Evolutionary conservation across 1,284 basidiomycete species (phyloP).

Genomic region (Pseudozyma tsukubaensis): DNA sequence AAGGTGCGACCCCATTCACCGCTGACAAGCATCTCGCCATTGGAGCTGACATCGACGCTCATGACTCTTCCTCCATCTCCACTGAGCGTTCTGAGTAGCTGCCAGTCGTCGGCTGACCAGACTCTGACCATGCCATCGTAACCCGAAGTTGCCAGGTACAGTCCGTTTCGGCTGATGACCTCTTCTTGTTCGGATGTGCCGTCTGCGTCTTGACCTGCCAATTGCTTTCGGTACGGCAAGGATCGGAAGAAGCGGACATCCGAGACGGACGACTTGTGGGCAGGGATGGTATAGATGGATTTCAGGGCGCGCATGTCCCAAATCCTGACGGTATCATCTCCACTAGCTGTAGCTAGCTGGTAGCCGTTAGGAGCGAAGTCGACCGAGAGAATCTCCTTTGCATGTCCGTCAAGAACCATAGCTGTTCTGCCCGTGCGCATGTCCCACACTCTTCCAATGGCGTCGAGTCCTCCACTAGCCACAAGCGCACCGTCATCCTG

Average conservation of each 20-base stretch:
- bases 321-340: slow-evolving; percentile 96
- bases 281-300: slow-evolving; percentile 94
- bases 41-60: slow-evolving; percentile 83
- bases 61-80: slow-evolving; percentile 98
- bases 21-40: slow-evolving; percentile 54
- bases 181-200: slow-evolving; percentile 64
- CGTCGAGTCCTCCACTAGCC: slow-evolving; percentile 94
- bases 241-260: slow-evolving; percentile 91
- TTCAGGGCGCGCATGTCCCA: slow-evolving; percentile 96
- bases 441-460: slow-evolving; percentile 97
- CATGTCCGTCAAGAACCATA: slow-evolving; percentile 98
- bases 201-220: not conserved
- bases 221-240: slow-evolving; percentile 14
- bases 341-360: slow-evolving; percentile 94
- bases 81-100: slow-evolving; percentile 84
- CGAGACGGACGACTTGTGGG: slow-evolving; percentile 91
- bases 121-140: slow-evolving; percentile 95
- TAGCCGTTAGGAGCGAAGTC: slow-evolving; percentile 96
- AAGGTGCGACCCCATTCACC: slow-evolving; percentile 61
- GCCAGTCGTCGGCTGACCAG: slow-evolving; percentile 99
- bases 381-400: slow-evolving; percentile 89
- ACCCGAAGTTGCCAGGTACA: slow-evolving; percentile 91
- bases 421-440: slow-evolving; percentile 91
- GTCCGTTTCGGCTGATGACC: slow-evolving; percentile 71
- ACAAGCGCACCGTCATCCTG: slow-evolving; percentile 93